Percentiles rank a stretch among this genome's conserved stretches.
Evolutionary conservation across 2,329 filamentous ascomycete genomes (phyloP).

Genomic region (Tympanopsis confertula): DNA sequence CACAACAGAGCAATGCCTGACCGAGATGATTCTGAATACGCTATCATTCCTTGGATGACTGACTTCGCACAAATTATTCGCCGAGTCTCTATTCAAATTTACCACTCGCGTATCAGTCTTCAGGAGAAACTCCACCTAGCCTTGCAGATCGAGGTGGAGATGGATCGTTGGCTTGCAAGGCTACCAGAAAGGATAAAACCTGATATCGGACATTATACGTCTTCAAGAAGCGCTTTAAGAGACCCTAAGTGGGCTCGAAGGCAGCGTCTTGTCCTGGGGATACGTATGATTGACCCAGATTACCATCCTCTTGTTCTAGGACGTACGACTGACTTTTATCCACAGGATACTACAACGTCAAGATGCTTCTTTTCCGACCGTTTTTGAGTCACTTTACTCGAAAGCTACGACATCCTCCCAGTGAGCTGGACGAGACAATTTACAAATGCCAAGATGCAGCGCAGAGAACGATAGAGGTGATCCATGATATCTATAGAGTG

Average conservation of each 20-base stretch:
- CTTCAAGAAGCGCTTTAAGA: conserved; percentile 13
- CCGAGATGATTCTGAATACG: conserved; percentile 19
- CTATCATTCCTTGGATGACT: conserved; percentile 26
- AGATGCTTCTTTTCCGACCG: conserved; percentile 23
- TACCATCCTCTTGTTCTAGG: too few relatives aligned
- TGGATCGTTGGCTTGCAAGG: conserved; percentile 20
- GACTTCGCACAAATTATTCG: conserved; percentile 25
- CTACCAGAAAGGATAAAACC: conserved; percentile 18
- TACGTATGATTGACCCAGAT: conserved; percentile 17
- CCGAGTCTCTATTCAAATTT: conserved; percentile 23
- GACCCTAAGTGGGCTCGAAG: conserved; percentile 23
- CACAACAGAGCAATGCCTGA: conserved; percentile 28
- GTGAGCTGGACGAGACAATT: conserved; percentile 15
- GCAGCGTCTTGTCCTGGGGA: conserved; percentile 22
- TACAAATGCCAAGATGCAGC: conserved; percentile 24
- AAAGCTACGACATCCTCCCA: conserved; percentile 13
- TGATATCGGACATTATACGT: conserved; percentile 10
- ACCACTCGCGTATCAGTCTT: conserved; percentile 18
- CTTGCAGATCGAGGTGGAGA: conserved; percentile 19
- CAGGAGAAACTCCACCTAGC: conserved; percentile 20
- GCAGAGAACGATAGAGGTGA: conserved; percentile 22
- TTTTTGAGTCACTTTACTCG: conserved; percentile 17
- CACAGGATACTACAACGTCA: conserved; percentile 24
- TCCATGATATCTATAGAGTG: conserved; percentile 22
- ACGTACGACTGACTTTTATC: too few relatives aligned